Evolutionary conservation across 2,329 filamentous ascomycete genomes (phyloP).

Genomic region (Ceratocystis diversiconidia): DNA sequence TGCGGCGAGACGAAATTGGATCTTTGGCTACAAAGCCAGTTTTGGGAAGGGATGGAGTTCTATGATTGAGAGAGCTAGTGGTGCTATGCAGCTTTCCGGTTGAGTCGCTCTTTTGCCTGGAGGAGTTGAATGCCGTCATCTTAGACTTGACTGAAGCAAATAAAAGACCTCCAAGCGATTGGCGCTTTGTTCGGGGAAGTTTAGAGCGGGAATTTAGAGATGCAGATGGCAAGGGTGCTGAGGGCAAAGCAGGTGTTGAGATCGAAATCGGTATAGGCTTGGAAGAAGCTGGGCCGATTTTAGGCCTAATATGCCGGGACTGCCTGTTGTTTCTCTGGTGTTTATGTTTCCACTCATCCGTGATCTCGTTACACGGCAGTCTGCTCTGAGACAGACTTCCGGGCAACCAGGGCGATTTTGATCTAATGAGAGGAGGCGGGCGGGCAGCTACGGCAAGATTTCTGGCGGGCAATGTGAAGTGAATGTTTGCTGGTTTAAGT

Average conservation of each 20-base stretch:
- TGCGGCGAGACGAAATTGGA: background rate
- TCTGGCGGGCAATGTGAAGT: background rate
- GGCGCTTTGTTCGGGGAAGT: slow-evolving; percentile 1
- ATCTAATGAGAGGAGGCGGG: too few species aligned
- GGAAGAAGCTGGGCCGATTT: background rate
- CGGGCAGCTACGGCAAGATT: background rate
- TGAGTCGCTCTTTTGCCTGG: background rate
- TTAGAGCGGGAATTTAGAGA: background rate
- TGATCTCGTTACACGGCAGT: slow-evolving; percentile 11
- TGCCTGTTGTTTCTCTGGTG: background rate
- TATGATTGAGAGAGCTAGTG: background rate
- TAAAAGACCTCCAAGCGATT: slow-evolving; percentile 13
- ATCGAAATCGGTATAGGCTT: background rate
- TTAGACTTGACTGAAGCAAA: slow-evolving; percentile 17
- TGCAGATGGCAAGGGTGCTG: background rate
- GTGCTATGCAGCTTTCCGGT: background rate
- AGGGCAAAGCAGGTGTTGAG: background rate
- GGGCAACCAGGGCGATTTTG: background rate
- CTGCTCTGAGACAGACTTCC: slow-evolving; percentile 1
- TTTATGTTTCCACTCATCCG: background rate
- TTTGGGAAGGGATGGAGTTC: background rate
- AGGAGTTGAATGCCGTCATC: slow-evolving; percentile 8
- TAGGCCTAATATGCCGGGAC: background rate
- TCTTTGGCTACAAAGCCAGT: background rate
- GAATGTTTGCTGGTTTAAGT: background rate